Conservation (phyloP, 257 asterid genomes). For the Rauvolfia tetraphylla region DNA sequence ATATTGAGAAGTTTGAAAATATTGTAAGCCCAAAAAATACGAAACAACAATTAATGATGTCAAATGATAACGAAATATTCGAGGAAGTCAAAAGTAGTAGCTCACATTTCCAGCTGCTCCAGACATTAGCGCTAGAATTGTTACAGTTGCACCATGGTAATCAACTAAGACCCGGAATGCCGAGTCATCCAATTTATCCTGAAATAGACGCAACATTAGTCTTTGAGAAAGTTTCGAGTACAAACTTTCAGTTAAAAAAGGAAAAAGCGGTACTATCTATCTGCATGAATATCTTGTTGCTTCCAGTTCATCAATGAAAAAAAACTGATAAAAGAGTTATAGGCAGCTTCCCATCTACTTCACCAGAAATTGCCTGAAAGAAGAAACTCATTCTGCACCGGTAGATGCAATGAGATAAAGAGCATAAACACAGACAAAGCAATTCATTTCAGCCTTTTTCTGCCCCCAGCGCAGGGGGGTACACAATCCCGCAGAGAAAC, state of each 20-base stretch:
- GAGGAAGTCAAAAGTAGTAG: conserved; percentile 5
- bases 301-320: neutral
- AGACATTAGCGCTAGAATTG: conserved; percentile 68
- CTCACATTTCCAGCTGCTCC: conserved; percentile 73
- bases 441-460: neutral
- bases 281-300: neutral
- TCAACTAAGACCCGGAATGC: conserved; percentile 72
- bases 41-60: neutral
- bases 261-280: neutral
- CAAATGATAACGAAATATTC: neutral
- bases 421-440: neutral
- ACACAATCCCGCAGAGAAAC: neutral
- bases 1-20: too few relatives aligned
- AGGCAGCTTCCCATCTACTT: neutral
- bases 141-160: conserved; percentile 75
- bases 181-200: conserved; percentile 83
- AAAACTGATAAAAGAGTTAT: neutral
- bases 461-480: neutral
- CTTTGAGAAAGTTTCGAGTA: neutral
- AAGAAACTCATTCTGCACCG: neutral
- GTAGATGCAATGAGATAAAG: neutral
- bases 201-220: conserved; percentile 13
- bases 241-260: neutral
- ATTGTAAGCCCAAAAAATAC: too few relatives aligned
- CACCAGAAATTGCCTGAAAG: neutral